phyloP scores from a whole-genome alignment of 1,284 basidiomycete species.

The Heterobasidion irregulare region DNA sequence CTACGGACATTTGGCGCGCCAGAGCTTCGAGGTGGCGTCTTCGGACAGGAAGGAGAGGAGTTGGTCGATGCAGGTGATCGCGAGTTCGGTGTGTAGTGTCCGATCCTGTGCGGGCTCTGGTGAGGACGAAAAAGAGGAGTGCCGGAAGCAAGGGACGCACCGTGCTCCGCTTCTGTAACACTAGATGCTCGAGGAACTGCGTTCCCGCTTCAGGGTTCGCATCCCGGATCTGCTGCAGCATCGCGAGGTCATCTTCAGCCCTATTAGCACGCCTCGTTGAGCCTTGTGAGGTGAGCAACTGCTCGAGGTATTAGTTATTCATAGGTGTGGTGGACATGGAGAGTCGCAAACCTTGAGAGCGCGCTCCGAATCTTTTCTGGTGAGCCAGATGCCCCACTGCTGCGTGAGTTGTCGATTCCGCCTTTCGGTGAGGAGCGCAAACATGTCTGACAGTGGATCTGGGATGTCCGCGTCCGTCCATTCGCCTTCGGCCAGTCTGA shows the following conservation, averaged over 20 bases:
- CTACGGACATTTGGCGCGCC: conserved; percentile 59
- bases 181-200: conserved; percentile 74
- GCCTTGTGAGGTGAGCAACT: conserved; percentile 52
- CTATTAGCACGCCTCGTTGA: conserved; percentile 39
- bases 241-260: conserved; percentile 46
- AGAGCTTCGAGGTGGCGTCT: conserved; percentile 48
- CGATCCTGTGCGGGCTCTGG: conserved; percentile 30
- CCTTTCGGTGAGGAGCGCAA: conserved; percentile 51
- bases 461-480: conserved; percentile 56
- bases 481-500: conserved; percentile 65
- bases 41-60: conserved; percentile 40
- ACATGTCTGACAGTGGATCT: conserved; percentile 67
- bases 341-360: conserved; percentile 53
- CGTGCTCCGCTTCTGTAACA: conserved; percentile 59
- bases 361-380: conserved; percentile 56
- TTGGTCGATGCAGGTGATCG: conserved; percentile 44
- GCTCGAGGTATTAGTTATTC: background rate
- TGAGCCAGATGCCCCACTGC: conserved; percentile 78
- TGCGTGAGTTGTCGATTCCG: conserved; percentile 56
- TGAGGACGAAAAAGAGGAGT: background rate
- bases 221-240: conserved; percentile 48
- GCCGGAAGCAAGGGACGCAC: conserved; percentile 26
- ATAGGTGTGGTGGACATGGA: background rate
- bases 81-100: conserved; percentile 53
- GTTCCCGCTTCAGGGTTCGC: conserved; percentile 52